Evolutionary conservation across 2,329 filamentous ascomycete genomes (phyloP), one percentile per base, ranked within the genome.

Genomic region (Dactylellina sp.): DNA sequence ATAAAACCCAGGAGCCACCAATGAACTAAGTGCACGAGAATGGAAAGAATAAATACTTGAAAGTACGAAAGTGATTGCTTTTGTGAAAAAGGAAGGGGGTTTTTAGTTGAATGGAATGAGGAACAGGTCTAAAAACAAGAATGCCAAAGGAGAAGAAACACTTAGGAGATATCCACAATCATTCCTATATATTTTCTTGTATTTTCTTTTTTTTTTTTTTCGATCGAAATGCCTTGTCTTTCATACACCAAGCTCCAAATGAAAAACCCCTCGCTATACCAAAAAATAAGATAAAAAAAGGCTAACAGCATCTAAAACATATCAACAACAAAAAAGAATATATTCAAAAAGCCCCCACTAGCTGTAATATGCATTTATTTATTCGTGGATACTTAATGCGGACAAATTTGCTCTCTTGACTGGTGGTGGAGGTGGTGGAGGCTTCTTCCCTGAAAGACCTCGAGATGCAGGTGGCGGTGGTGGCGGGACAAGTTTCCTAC

Each of bases 351-450:
- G 14, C 32, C 5, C 28, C 28, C 28, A 2, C 2, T n/a, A 52
- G 18, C 28, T 24, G 3, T 22, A 24, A 39, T 9, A 61, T 32
- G 7, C 28, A 39, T 56, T 28, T 22, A n/a, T 44, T 22, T 59
- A 71, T 32, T 74, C 53, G 22, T 65, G 47, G 22, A 74, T 64
- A 44, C 68, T 74, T 53, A 74, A 39, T 9, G 9, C 50, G 11
- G 60, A 75, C 46, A 64, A 46, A 47, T 40, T 66, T 12, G 71
- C 72, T 46, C 64, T 75, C 66, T 77, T 78, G 62, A 75, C 65
- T 74, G 77, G 76, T 24, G 77, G 77, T 2, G 78, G 78, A 3
- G 78, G 78, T 18, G 77, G 77, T 40, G 77, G 77, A 1, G 76
- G 75, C 44, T 78, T 78, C 63, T 78, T 79, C 57, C 74, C 74